phyloP scores from a whole-genome alignment of 306 rosid species.

The Nissolia schottii region DNA sequence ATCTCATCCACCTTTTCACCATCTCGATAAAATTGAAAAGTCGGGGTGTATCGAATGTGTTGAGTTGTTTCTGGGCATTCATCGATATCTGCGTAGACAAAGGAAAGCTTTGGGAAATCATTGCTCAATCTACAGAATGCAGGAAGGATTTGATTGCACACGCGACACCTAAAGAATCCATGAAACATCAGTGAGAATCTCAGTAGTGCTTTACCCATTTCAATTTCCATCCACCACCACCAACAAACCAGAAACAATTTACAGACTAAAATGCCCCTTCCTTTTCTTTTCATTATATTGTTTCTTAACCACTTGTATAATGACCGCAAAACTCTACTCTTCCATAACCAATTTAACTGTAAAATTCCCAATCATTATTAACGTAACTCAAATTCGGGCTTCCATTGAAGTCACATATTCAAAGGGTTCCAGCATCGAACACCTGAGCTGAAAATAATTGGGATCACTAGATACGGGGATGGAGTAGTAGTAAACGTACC shows the following conservation, averaged over 20 bases:
- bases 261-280: too few relatives aligned
- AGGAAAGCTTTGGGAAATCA: too few relatives aligned
- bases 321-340: background rate
- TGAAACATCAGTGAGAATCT: background rate
- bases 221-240: background rate
- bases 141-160: too few relatives aligned
- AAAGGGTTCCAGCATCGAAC: constrained; percentile 30
- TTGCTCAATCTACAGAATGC: constrained; percentile 67
- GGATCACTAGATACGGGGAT: too few relatives aligned
- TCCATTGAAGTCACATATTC: background rate
- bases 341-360: background rate
- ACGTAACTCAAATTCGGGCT: too few relatives aligned
- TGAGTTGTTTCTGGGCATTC: constrained; percentile 89
- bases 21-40: constrained; percentile 68
- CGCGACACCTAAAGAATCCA: constrained; percentile 71
- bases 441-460: background rate
- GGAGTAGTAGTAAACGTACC: constrained; percentile 42
- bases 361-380: too few relatives aligned
- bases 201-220: background rate
- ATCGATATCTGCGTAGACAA: constrained; percentile 81
- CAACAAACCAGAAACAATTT: background rate
- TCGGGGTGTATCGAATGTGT: constrained; percentile 77
- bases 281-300: background rate
- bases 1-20: constrained; percentile 82
- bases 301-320: background rate